Evolutionary conservation across 2,329 filamentous ascomycete species (phyloP), one percentile per base, ranked within the genome.

Genomic region (Beauveria pseudobassiana): DNA sequence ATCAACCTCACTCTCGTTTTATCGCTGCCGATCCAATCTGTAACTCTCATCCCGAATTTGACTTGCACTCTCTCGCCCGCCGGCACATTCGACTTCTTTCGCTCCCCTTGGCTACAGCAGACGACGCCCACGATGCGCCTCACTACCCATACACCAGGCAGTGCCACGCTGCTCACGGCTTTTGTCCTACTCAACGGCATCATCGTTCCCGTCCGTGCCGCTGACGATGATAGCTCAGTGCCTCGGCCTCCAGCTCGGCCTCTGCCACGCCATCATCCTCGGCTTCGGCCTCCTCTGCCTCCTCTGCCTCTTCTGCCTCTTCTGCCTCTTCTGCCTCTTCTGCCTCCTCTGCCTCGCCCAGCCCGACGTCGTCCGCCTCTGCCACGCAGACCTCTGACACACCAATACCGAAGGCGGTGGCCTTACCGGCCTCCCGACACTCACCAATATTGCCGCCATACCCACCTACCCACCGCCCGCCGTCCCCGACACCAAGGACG

Each of bases 401-500:
- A 14, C 22, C 43, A 56, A 24, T 38, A 46, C 51, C 30, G 58
- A 46, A 6, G 14, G 5, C 12, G 45, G 30, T 26, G 66, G 66
- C 24, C 63, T 71, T 26, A 75, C 70, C 26, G 71, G 67, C 53
- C 69, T 80, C 52, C 79, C 80, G 1, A 77, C 76, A 2, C 71
- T 82, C 64, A 76, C 78, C 34, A 70, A 70, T 56, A 64, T 71
- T 56, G 73, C 69, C 16, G 65, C 69, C 4, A 73, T 80, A 57
- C 77, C 78, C 65, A 83, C 84, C 24, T 89, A 89, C 65, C 90
- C 93, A 5, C 77, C 89, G 1, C 81, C 91, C 4, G 83, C 86
- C 28, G 87, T 98, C 3, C 95, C 95, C 8, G 89, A 92, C 28
- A 96, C 90, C 3, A 81, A 84, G 45, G 85, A 88, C 70, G 95